Conservation (phyloP, 176 grass and related monocot species). For the Tillandsia leiboldiana region DNA sequence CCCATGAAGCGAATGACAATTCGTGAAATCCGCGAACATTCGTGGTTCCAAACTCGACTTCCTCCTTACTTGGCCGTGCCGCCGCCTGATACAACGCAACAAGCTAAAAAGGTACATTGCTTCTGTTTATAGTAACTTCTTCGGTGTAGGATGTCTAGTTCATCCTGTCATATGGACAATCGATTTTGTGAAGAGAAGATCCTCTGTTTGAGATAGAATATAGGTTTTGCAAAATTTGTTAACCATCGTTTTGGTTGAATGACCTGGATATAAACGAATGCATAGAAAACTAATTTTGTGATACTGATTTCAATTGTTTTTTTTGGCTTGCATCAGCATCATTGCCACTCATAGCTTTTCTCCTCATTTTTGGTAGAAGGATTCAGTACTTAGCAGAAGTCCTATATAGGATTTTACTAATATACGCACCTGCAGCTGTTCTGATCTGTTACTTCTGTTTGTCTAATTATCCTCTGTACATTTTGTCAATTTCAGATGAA, state of each 20-base stretch:
- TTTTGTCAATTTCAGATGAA: too few relatives aligned
- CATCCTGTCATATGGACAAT: not conserved
- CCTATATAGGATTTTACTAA: too few relatives aligned
- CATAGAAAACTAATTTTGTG: too few relatives aligned
- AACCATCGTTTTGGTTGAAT: not conserved
- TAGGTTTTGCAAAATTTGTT: not conserved
- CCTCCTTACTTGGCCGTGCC: conserved; percentile 59
- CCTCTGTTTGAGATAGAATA: not conserved
- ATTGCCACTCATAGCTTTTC: too few relatives aligned
- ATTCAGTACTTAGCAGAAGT: too few relatives aligned
- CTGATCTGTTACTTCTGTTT: too few relatives aligned
- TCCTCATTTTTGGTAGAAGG: too few relatives aligned
- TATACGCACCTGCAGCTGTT: too few relatives aligned
- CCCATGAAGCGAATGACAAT: conserved; percentile 70
- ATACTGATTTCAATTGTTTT: too few relatives aligned
- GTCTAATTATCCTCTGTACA: too few relatives aligned
- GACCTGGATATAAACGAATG: too few relatives aligned
- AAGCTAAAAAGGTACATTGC: conserved; percentile 51
- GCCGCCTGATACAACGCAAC: conserved; percentile 51
- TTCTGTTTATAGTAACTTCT: not conserved
- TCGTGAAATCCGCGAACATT: conserved; percentile 54
- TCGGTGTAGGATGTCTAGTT: not conserved
- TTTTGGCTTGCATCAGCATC: too few relatives aligned
- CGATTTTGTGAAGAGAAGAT: not conserved
- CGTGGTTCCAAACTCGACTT: conserved; percentile 53